These are phyloP conservation scores for Pythium utonaiense DNA, from an alignment of 352 stramenopile species.

Conservation along the genomic window DNA sequence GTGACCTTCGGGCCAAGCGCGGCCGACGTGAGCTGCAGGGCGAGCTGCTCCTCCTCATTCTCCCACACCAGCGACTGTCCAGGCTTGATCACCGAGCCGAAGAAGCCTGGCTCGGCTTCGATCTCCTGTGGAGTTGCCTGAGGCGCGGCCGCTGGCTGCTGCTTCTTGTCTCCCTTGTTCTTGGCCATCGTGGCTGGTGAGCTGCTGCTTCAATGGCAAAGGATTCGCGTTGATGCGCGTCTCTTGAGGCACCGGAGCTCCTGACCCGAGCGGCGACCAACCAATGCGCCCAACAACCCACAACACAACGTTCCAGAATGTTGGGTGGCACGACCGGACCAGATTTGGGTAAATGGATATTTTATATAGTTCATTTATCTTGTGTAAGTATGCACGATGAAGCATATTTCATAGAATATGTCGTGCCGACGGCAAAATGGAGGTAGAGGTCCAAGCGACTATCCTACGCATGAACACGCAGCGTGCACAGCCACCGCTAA, in stretches of 20 bases:
- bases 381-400: background rate
- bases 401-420: background rate
- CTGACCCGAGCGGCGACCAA: constrained; percentile 13
- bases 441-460: no score
- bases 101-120: constrained; percentile 67
- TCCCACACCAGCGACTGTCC: constrained; percentile 61
- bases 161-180: constrained; percentile 20
- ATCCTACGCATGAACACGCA: no score
- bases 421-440: no score
- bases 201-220: background rate
- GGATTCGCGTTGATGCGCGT: constrained; percentile 1
- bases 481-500: no score
- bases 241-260: constrained; percentile 24
- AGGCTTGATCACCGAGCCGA: constrained; percentile 64
- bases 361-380: background rate
- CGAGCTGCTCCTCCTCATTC: constrained; percentile 75
- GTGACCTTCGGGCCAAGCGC: constrained; percentile 52
- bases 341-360: constrained; percentile 8
- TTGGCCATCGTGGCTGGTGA: constrained; percentile 21
- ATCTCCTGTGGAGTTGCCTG: constrained; percentile 31
- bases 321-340: constrained; percentile 4
- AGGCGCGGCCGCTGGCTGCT: background rate
- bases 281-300: constrained; percentile 16
- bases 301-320: constrained; percentile 2
- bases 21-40: constrained; percentile 72